Percentiles rank a stretch among this genome's conserved stretches.
Conservation (phyloP, 2,329 filamentous ascomycete genomes). For the Diaporthe aspalathi region DNA sequence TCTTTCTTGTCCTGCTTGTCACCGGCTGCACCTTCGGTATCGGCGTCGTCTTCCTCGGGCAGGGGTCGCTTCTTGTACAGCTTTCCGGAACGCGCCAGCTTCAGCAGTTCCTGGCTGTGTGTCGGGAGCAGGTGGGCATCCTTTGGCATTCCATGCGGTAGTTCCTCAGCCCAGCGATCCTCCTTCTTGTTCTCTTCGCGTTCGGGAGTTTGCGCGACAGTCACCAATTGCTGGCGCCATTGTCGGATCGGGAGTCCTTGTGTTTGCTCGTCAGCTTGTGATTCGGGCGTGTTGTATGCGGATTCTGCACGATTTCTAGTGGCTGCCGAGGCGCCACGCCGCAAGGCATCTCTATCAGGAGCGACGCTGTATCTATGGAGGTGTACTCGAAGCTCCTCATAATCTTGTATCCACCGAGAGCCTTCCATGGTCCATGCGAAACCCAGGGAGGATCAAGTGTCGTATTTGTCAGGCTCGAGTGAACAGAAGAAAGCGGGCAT, state of each 20-base stretch:
- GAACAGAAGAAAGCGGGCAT: background rate
- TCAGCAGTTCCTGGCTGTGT: constrained; percentile 84
- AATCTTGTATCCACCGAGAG: background rate
- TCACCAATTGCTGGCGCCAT: constrained; percentile 82
- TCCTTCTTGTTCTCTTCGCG: constrained; percentile 72
- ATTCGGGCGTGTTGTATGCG: background rate
- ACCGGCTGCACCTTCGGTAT: constrained; percentile 56
- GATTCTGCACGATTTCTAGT: background rate
- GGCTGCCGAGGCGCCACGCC: constrained; percentile 3
- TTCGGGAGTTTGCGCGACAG: constrained; percentile 72
- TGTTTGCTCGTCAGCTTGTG: constrained; percentile 47
- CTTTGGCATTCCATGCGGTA: constrained; percentile 84
- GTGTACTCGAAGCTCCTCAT: too few species aligned
- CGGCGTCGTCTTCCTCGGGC: constrained; percentile 71
- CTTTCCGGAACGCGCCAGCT: constrained; percentile 81
- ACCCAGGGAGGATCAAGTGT: background rate
- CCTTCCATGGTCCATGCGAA: background rate
- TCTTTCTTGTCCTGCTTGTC: constrained; percentile 72
- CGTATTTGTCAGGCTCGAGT: background rate
- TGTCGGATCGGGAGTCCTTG: constrained; percentile 88
- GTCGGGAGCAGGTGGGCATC: constrained; percentile 82
- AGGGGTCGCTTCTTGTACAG: constrained; percentile 82
- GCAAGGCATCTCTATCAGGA: too few species aligned
- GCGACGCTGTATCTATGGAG: background rate
- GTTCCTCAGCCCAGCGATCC: constrained; percentile 79